Conservation (phyloP, 1,284 basidiomycete species). For the Ceratobasidium sp. region DNA sequence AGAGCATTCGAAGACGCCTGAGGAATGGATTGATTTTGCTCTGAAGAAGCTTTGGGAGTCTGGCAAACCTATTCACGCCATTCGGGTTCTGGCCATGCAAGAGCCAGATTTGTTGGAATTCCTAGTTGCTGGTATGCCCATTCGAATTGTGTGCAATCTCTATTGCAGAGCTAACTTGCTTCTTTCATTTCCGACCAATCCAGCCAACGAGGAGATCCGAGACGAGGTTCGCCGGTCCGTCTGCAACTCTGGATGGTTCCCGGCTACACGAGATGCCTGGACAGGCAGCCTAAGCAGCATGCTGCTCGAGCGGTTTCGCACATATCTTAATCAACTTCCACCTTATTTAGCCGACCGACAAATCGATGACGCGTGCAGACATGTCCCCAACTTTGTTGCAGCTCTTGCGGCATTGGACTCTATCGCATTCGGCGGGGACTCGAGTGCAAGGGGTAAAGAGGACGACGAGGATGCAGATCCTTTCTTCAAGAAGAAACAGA, state of each 20-base stretch:
- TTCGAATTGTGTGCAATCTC: background rate
- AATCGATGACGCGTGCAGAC: constrained; percentile 18
- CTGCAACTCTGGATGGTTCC: background rate
- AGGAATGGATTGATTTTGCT: constrained; percentile 64
- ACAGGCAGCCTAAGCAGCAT: background rate
- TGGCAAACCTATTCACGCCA: background rate
- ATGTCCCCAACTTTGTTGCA: background rate
- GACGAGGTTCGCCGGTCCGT: background rate
- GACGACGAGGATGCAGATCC: constrained; percentile 14
- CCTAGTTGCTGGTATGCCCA: constrained; percentile 15
- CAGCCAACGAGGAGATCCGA: constrained; percentile 28
- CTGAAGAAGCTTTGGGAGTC: constrained; percentile 11
- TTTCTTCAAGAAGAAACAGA: constrained; percentile 33
- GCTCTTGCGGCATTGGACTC: background rate
- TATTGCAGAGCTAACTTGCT: background rate
- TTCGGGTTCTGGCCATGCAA: background rate
- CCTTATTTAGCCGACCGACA: constrained; percentile 24
- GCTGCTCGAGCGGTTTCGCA: constrained; percentile 4
- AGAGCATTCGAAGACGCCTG: constrained; percentile 53
- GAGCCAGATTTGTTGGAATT: constrained; percentile 29
- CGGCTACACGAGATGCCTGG: background rate
- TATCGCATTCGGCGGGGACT: background rate
- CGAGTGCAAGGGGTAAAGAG: background rate
- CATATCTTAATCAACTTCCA: constrained; percentile 33
- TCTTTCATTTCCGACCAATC: too few species aligned